Percentiles rank a stretch among this genome's conserved stretches.
phyloP scores from a whole-genome alignment of 257 asterid species.

The Solanum bulbocastanum region DNA sequence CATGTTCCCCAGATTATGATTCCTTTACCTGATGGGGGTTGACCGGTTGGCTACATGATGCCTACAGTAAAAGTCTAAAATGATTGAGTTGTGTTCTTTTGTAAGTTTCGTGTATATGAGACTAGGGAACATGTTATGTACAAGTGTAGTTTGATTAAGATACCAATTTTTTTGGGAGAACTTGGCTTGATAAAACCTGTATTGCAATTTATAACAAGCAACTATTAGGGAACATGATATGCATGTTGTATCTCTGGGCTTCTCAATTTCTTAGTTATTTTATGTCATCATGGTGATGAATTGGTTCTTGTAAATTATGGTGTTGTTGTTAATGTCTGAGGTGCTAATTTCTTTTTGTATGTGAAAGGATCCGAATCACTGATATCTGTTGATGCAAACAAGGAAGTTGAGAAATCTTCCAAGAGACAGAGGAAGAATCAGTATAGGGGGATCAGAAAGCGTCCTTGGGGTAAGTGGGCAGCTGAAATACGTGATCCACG shows the following conservation, averaged over 20 bases:
- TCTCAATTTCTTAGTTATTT: not conserved
- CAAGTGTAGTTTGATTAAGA: not conserved
- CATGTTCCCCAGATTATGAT: not conserved
- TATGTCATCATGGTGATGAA: not conserved
- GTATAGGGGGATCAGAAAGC: constrained; percentile 25
- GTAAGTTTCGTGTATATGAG: not conserved
- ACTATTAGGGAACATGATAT: not conserved
- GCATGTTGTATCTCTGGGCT: not conserved
- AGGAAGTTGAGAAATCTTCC: constrained; percentile 55
- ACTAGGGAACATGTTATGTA: not conserved
- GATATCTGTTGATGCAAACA: constrained; percentile 34
- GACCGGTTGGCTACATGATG: not conserved
- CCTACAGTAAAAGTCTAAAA: not conserved
- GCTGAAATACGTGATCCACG: constrained; percentile 23
- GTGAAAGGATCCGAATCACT: not conserved
- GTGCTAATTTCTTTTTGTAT: not conserved
- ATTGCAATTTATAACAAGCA: not conserved
- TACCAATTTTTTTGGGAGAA: not conserved
- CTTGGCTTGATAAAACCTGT: not conserved
- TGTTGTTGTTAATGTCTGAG: not conserved
- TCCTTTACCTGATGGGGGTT: not conserved
- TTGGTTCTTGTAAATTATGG: not conserved
- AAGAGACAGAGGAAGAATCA: constrained; percentile 18
- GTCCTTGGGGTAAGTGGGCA: constrained; percentile 34
- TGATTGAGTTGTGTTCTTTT: not conserved